Conservation (phyloP, 75 land plant species). For the Gnetum montanum region DNA sequence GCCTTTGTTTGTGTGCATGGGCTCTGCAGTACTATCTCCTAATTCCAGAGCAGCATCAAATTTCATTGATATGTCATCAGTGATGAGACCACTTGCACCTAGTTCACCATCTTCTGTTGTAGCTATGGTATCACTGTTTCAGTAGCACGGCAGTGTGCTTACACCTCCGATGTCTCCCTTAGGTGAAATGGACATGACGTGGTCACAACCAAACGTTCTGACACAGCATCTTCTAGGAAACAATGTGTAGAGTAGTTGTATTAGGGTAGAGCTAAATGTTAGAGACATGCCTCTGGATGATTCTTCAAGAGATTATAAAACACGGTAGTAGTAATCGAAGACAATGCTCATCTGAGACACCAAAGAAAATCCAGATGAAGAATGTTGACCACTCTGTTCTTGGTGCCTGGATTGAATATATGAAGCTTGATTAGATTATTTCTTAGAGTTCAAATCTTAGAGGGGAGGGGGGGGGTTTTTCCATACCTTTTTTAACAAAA, state of each 20-base stretch:
- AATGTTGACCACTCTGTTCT: slow-evolving; percentile 37
- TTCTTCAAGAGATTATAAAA: no score
- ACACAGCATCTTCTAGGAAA: slow-evolving; percentile 19
- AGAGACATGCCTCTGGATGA: slow-evolving; percentile 50
- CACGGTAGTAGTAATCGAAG: no score
- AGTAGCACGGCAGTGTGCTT: not conserved
- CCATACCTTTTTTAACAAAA: no score
- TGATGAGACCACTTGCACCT: slow-evolving; percentile 23
- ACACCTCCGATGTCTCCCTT: slow-evolving; percentile 39
- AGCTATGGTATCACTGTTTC: slow-evolving; percentile 11
- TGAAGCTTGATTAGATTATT: slow-evolving; percentile 42
- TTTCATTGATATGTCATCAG: slow-evolving; percentile 15
- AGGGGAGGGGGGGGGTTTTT: no score
- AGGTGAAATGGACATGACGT: slow-evolving; percentile 1
- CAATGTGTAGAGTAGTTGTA: slow-evolving; percentile 41
- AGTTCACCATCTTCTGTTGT: slow-evolving; percentile 25
- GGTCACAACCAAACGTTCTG: slow-evolving; percentile 5
- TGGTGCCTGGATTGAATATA: slow-evolving; percentile 60
- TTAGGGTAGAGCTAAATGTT: slow-evolving; percentile 45
- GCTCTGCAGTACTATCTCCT: slow-evolving; percentile 38
- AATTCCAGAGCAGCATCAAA: slow-evolving; percentile 14
- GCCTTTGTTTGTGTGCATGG: slow-evolving; percentile 44
- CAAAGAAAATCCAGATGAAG: not conserved
- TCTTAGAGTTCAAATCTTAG: no score
- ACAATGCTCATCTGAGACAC: slow-evolving; percentile 2